These are phyloP conservation scores for Castanospermum australe DNA, from an alignment of 306 rosid genomes.

Conservation along the genomic window DNA sequence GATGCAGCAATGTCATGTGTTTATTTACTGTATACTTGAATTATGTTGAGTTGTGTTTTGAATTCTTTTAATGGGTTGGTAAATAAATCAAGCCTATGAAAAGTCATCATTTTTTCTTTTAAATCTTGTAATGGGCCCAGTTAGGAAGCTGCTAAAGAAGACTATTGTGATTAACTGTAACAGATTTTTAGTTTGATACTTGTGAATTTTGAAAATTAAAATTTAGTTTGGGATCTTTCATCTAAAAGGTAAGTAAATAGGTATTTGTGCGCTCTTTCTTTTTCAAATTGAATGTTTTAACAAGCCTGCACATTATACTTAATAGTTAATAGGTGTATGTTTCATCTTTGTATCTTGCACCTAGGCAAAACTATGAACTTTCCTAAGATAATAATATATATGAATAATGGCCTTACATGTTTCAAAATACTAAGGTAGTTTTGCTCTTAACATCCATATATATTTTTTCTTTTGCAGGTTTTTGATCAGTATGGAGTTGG, in stretches of 20 bases:
- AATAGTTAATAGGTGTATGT: not conserved
- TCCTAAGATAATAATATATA: no score
- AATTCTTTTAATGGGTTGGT: not conserved
- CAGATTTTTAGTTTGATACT: not conserved
- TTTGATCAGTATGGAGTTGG: conserved; percentile 96
- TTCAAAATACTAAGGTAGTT: not conserved
- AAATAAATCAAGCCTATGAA: not conserved
- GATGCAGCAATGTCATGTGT: no score
- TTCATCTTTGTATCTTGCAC: not conserved
- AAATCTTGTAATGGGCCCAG: not conserved
- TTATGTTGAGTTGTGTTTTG: not conserved
- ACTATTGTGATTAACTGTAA: not conserved
- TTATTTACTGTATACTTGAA: no score
- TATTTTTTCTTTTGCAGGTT: conserved; percentile 63
- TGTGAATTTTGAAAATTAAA: not conserved
- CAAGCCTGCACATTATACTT: not conserved
- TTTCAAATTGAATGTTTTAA: not conserved
- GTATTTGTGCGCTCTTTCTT: not conserved
- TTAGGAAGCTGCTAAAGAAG: not conserved
- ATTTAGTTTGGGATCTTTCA: not conserved
- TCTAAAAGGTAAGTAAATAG: not conserved
- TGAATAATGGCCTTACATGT: no score
- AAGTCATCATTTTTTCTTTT: not conserved
- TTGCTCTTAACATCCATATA: conserved; percentile 10
- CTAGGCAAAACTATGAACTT: not conserved